Conservation (phyloP, 352 stramenopile species). For the Globisporangium takayamanum region DNA sequence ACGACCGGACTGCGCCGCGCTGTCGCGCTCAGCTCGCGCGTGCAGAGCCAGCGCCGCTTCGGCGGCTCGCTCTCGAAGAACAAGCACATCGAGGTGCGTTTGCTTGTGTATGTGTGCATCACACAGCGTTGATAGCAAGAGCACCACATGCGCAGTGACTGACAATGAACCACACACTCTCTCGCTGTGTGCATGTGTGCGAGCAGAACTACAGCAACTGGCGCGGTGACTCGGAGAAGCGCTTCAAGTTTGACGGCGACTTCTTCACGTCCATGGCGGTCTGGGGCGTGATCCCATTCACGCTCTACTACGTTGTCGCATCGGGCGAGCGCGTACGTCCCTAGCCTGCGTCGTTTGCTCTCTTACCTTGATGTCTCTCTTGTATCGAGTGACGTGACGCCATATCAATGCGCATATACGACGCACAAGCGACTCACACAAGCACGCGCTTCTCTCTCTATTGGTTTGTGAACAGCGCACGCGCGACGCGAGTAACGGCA, state of each 20-base stretch:
- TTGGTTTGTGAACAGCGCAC: constrained; percentile 4
- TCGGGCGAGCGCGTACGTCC: constrained; percentile 51
- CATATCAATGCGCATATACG: too few relatives aligned
- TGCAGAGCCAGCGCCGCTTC: constrained; percentile 63
- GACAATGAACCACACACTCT: neutral
- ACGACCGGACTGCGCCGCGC: constrained; percentile 42
- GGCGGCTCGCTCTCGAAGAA: constrained; percentile 78
- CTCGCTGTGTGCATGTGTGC: neutral
- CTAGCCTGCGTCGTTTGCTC: neutral
- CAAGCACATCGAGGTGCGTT: constrained; percentile 71
- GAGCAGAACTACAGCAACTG: constrained; percentile 83
- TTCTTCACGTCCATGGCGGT: constrained; percentile 52
- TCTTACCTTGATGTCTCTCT: too few relatives aligned
- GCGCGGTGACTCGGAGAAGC: constrained; percentile 78
- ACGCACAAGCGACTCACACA: too few relatives aligned
- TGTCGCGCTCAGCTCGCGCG: constrained; percentile 30
- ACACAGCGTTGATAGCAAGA: neutral
- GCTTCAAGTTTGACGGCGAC: constrained; percentile 62
- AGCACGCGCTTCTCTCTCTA: neutral
- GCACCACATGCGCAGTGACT: neutral
- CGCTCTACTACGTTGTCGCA: constrained; percentile 57
- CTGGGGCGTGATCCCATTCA: constrained; percentile 56
- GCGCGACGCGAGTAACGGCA: constrained; percentile 20
- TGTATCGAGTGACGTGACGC: too few relatives aligned
- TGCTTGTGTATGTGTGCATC: neutral